These are phyloP conservation scores for Ensete ventricosum DNA, from an alignment of 176 grass and related monocot genomes.

Conservation along the genomic window DNA sequence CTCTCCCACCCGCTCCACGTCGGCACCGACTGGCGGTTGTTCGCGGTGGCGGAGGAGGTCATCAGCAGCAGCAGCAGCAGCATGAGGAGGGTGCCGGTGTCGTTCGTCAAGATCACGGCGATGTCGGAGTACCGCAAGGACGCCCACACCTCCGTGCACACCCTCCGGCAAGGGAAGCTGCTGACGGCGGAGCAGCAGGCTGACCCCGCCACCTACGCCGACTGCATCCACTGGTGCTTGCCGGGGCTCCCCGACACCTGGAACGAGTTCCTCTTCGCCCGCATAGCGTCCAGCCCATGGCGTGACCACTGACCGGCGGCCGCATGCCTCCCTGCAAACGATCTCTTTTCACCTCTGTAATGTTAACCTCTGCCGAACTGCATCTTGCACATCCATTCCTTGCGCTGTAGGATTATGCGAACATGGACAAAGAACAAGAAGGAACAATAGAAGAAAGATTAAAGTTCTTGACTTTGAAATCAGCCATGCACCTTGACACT, in stretches of 20 bases:
- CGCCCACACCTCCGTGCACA: conserved; percentile 83
- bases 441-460: too few relatives aligned
- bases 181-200: conserved; percentile 64
- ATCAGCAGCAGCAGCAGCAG: not conserved
- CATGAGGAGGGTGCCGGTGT: conserved; percentile 43
- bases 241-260: conserved; percentile 57
- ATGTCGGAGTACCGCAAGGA: conserved; percentile 93
- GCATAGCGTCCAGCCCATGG: conserved; percentile 34
- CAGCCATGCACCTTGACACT: too few relatives aligned
- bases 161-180: conserved; percentile 59
- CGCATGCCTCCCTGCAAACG: too few relatives aligned
- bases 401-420: too few relatives aligned
- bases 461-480: too few relatives aligned
- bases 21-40: conserved; percentile 77
- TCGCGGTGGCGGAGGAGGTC: conserved; percentile 37
- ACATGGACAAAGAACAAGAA: too few relatives aligned
- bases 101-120: conserved; percentile 58
- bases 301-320: too few relatives aligned
- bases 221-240: conserved; percentile 80
- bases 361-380: too few relatives aligned
- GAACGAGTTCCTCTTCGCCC: conserved; percentile 64
- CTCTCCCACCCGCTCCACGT: conserved; percentile 40
- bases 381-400: too few relatives aligned
- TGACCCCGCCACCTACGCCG: conserved; percentile 43
- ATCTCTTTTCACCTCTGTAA: too few relatives aligned